Evolutionary conservation across 108 stramenopile genomes (phyloP), one percentile per base, ranked within the genome.

Genomic region (Skeletonema grethae): DNA sequence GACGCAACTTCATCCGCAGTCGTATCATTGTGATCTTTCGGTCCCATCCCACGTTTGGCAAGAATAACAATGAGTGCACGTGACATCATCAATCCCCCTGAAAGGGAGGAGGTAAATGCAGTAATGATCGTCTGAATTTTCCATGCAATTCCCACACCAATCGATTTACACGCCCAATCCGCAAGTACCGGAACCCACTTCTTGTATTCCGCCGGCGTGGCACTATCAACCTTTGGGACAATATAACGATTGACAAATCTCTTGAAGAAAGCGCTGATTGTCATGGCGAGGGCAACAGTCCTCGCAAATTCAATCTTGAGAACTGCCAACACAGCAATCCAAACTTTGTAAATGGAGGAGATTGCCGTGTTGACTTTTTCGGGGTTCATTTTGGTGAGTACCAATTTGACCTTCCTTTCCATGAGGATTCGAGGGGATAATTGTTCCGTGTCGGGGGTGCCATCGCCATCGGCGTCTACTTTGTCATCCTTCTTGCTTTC

Each of bases 91-190:
- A 96, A 77, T 7, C 95, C 98, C 11, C 98, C 98, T 15, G 82
- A 80, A 11, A 97, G 64, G 1, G 96, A 90, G 3, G 94, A 94
- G 30, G 95, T 88, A 64, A 96, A 85, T 0, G 97, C 95, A 53
- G 88, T 90, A 34, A 94, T 88, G 35, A 97, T 60, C 5, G 96
- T 87, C 71, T 96, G 89, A 61, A 98, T 76, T 65, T 77, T 87
- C 91, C 94, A 98, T 11, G 98, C 98, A 60, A 98, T 81, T 7
- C 90, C 88, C 66, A 97, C 86, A 56, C 92, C 95, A 72, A 94
- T 88, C 2, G 73, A 29, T 59, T 93, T 90, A 72, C 76, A 82
- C n/a, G 84, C 65, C 93, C 90, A 91, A 41, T 74, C 80, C 7
- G 84, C 48, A 59, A 91, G 45, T 25, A 91, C 75, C 18, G 93